phyloP scores from a whole-genome alignment of 2,329 filamentous ascomycete species.

The Phyllachora maydis region DNA sequence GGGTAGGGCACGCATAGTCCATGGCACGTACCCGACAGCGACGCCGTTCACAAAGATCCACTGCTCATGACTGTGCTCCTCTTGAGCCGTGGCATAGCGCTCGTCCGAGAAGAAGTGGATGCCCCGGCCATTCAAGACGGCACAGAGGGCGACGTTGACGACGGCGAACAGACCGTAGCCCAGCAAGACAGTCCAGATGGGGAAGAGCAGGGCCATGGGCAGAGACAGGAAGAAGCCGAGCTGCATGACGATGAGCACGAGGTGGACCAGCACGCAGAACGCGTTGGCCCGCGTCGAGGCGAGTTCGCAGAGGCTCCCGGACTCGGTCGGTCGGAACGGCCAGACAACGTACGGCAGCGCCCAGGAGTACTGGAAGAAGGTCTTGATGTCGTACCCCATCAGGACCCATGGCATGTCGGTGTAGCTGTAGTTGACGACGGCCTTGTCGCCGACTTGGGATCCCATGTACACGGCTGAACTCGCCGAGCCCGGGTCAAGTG shows the following conservation, averaged over 20 bases:
- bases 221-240: conserved; percentile 35
- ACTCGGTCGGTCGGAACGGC: conserved; percentile 30
- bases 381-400: conserved; percentile 28
- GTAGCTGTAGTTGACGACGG: conserved; percentile 39
- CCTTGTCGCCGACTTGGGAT: conserved; percentile 33
- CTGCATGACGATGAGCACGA: conserved; percentile 37
- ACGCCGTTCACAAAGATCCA: conserved; percentile 74
- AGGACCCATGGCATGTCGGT: conserved; percentile 32
- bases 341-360: conserved; percentile 39
- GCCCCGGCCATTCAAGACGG: conserved; percentile 27
- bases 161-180: conserved; percentile 21
- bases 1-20: no score
- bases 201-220: conserved; percentile 24
- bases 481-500: no score
- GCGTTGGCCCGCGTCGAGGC: conserved; percentile 35
- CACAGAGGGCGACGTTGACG: conserved; percentile 29
- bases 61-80: conserved; percentile 38
- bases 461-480: conserved; percentile 22
- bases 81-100: conserved; percentile 24
- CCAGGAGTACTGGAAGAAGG: conserved; percentile 32
- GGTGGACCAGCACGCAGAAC: conserved; percentile 33
- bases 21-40: conserved; percentile 35
- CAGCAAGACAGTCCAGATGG: conserved; percentile 22
- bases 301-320: conserved; percentile 40
- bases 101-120: conserved; percentile 29